Percentiles rank a stretch among this genome's conserved stretches.
Evolutionary conservation across 345 rosid species (phyloP).

Genomic region (Lumnitzera littorea): DNA sequence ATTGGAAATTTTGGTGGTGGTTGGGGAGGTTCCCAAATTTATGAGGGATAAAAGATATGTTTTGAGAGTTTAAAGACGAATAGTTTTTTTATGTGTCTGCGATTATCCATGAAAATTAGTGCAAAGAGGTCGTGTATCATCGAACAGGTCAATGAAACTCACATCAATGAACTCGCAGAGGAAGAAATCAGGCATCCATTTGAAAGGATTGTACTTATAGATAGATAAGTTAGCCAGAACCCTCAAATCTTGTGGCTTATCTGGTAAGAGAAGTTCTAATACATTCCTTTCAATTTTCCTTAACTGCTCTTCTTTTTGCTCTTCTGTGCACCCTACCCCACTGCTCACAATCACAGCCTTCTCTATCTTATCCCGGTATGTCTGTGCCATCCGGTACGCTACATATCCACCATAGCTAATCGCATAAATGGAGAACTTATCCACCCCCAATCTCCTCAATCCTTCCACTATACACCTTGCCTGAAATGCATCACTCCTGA

Average conservation of each 20-base stretch:
- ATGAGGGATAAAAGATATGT: neutral
- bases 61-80: no score
- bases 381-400: conserved; percentile 66
- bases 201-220: conserved; percentile 22
- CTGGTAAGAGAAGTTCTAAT: conserved; percentile 45
- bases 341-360: conserved; percentile 63
- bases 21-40: neutral
- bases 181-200: conserved; percentile 50
- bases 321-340: conserved; percentile 39
- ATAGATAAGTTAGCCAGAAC: conserved; percentile 29
- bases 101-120: no score
- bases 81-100: no score
- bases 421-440: conserved; percentile 34
- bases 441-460: conserved; percentile 47
- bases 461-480: conserved; percentile 48
- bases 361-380: conserved; percentile 39
- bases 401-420: conserved; percentile 82
- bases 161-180: conserved; percentile 54
- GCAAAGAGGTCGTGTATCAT: no score
- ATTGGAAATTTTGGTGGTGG: no score
- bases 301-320: conserved; percentile 34
- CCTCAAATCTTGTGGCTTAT: conserved; percentile 40
- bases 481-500: conserved; percentile 49
- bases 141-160: conserved; percentile 10
- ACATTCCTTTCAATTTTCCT: conserved; percentile 36